Conservation (phyloP, 2,329 filamentous ascomycete species). For the Exophiala alcalophila region DNA sequence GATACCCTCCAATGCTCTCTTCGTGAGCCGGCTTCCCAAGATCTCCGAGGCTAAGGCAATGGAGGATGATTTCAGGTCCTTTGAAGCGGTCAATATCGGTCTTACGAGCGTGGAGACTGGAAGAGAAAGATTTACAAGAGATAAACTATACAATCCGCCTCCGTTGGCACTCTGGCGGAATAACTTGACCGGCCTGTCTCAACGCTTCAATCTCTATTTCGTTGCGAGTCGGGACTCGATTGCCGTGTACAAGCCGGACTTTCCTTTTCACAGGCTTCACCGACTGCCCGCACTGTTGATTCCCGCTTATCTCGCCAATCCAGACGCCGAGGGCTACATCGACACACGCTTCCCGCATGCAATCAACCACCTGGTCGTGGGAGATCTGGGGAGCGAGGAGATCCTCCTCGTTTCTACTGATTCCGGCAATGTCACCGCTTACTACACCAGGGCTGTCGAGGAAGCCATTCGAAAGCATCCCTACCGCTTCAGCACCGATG, state of each 20-base stretch:
- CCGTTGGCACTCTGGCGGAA: slow-evolving; percentile 41
- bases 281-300: slow-evolving; percentile 42
- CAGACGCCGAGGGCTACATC: slow-evolving; percentile 52
- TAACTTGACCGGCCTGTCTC: slow-evolving; percentile 48
- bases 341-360: slow-evolving; percentile 55
- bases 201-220: slow-evolving; percentile 48
- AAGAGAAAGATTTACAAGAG: slow-evolving; percentile 35
- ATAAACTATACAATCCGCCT: slow-evolving; percentile 34
- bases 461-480: slow-evolving; percentile 43
- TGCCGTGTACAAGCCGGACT: slow-evolving; percentile 45
- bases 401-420: slow-evolving; percentile 67
- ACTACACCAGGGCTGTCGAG: slow-evolving; percentile 57
- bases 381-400: slow-evolving; percentile 67
- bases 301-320: slow-evolving; percentile 41
- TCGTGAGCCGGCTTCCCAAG: no score
- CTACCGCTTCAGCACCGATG: slow-evolving; percentile 24
- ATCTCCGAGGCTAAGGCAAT: slow-evolving; percentile 17
- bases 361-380: slow-evolving; percentile 67
- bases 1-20: not conserved
- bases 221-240: slow-evolving; percentile 42
- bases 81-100: slow-evolving; percentile 24
- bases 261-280: slow-evolving; percentile 41
- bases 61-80: slow-evolving; percentile 26
- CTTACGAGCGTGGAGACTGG: slow-evolving; percentile 22
- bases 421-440: slow-evolving; percentile 71